Conservation (phyloP, 495 filamentous ascomycete genomes). For the Astrocystis sublimbata region DNA sequence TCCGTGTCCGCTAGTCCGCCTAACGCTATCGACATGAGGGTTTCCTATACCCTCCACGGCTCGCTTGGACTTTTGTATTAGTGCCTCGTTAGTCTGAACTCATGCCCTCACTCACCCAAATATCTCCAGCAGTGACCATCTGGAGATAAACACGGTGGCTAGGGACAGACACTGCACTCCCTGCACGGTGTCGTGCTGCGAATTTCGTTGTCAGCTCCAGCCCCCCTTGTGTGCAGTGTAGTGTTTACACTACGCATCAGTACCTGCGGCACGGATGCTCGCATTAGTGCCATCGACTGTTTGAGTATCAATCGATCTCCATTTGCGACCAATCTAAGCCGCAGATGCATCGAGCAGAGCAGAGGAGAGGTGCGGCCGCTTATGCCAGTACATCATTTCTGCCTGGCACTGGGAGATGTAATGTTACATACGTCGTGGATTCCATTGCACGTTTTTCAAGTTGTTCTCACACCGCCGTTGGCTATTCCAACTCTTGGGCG, state of each 20-base stretch:
- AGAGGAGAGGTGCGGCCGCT: background rate
- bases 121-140: background rate
- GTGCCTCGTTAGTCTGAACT: background rate
- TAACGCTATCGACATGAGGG: background rate
- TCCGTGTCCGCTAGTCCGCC: background rate
- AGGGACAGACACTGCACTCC: background rate
- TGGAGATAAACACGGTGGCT: background rate
- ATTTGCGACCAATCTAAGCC: background rate
- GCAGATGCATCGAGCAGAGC: background rate
- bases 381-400: background rate
- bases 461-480: background rate
- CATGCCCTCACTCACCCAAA: background rate
- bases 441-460: background rate
- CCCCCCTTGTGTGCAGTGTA: slow-evolving; percentile 17
- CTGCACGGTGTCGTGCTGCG: slow-evolving; percentile 16
- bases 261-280: slow-evolving; percentile 35
- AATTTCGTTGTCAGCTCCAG: slow-evolving; percentile 15
- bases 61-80: background rate
- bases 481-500: background rate
- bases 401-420: background rate
- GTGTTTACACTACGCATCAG: slow-evolving; percentile 30
- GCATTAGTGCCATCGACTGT: slow-evolving; percentile 47
- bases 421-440: background rate
- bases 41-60: background rate
- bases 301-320: slow-evolving; percentile 43